Base-by-base conservation (phyloP, 768 basidiomycete genomes). In the Cantharellus anzutake region DNA sequence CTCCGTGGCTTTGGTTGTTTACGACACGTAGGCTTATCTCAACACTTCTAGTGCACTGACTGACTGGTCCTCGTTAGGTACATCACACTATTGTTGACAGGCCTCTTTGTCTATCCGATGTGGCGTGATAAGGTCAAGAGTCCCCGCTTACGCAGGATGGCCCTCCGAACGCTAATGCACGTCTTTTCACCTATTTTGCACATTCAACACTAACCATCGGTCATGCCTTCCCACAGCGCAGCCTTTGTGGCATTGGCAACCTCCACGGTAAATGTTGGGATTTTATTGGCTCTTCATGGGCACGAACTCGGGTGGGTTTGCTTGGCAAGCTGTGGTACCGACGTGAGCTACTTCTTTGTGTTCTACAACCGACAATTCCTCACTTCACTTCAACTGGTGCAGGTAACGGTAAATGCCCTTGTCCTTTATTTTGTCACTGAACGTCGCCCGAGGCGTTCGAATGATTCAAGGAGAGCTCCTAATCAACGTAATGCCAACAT, bases 231-330 rank as follows among this genome's bases (percentile, higher is more conserved):
- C 20, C 51, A 42, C 60, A 76, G 76, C 52, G 78, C 78, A 0
- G 71, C 78, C 0, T 63, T 68, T 29, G 69, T 76, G 29, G 74
- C 77, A 0, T 71, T 80, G 7, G 70, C 71, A 5, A 78, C 78
- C 3, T 78, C 77, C 5, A 72, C 74, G 61, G 62, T 65, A 58
- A 74, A 80, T 65, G 73, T 78, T 42, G 65, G 69, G 5, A 66
- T 78, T n/a, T 69, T 80, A 38, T 74, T 75, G 5, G 57, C 70
- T 34, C 59, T 75, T 65, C 69, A 78, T 51, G 78, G 78, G 3
- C 64, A 69, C 34, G 71, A 79, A 62, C 66, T 76, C 4, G 75
- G 71, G 4, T 78, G 75, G 76, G 71, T 79, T 4, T 77, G 76
- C 64, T 68, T 79, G 0, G 71, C 70, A 4, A 65, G 65, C 62